Evolutionary conservation across 352 stramenopile genomes (phyloP).

Genomic region (Phytophthora macrochlamydospora): DNA sequence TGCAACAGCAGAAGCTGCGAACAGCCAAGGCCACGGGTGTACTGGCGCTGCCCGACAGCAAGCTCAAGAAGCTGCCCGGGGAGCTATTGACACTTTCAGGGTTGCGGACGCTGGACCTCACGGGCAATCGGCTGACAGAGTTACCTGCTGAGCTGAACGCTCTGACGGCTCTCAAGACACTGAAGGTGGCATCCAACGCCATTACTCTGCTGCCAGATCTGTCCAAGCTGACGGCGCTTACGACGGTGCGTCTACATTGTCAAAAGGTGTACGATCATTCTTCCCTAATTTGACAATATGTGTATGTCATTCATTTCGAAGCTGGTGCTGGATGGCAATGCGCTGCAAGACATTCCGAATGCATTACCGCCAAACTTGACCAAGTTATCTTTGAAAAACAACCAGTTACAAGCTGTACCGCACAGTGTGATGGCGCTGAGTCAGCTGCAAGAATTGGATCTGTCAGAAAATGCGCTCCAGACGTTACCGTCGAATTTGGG

Average conservation of each 20-base stretch:
- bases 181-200: constrained; percentile 73
- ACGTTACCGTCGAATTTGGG: constrained; percentile 51
- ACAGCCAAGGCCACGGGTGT: constrained; percentile 63
- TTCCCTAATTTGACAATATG: neutral
- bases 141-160: constrained; percentile 44
- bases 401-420: constrained; percentile 54
- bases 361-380: constrained; percentile 70
- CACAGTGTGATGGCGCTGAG: constrained; percentile 47
- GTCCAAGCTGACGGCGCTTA: constrained; percentile 66
- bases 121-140: constrained; percentile 63
- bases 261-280: constrained; percentile 1
- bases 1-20: constrained; percentile 83
- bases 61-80: constrained; percentile 73
- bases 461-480: constrained; percentile 63
- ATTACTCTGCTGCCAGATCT: constrained; percentile 68
- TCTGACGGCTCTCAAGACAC: constrained; percentile 66
- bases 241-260: constrained; percentile 47
- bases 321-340: constrained; percentile 79
- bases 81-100: constrained; percentile 57
- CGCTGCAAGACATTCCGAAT: constrained; percentile 57
- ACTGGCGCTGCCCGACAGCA: constrained; percentile 71
- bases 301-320: constrained; percentile 17
- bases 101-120: constrained; percentile 78
- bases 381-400: constrained; percentile 79
- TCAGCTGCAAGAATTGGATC: constrained; percentile 71